Evolutionary conservation across 805 yeast genomes (phyloP).

Genomic region (Pichia paraexigua): DNA sequence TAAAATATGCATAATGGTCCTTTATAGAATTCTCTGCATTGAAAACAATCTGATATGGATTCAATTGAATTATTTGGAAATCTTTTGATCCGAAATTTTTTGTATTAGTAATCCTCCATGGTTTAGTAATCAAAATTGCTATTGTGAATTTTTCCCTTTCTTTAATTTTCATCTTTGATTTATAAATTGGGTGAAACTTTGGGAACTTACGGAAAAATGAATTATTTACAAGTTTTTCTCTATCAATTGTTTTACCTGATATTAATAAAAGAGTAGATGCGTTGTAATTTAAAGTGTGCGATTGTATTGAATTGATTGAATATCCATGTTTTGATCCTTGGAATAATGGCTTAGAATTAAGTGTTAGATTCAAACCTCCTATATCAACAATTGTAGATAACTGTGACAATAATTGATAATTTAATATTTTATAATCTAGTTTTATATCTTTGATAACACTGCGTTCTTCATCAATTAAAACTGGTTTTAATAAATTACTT

Average conservation of each 20-base stretch:
- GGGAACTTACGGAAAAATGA: conserved; percentile 44
- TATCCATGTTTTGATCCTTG: conserved; percentile 74
- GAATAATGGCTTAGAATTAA: conserved; percentile 53
- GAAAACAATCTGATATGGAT: conserved; percentile 58
- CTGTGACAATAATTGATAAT: conserved; percentile 30
- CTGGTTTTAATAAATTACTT: conserved; percentile 34
- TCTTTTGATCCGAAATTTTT: conserved; percentile 59
- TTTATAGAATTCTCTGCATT: conserved; percentile 14
- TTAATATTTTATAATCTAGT: conserved; percentile 31
- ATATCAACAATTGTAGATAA: conserved; percentile 29
- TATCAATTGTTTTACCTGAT: conserved; percentile 50
- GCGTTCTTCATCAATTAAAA: conserved; percentile 3
- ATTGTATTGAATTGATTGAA: conserved; percentile 80
- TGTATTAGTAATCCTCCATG: conserved; percentile 74
- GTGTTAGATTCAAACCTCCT: conserved; percentile 31
- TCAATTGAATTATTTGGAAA: conserved; percentile 54
- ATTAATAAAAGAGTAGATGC: conserved; percentile 74
- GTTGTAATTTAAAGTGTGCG: conserved; percentile 80
- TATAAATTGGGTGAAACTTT: conserved; percentile 24
- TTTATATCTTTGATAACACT: not conserved
- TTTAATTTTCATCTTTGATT: conserved; percentile 6
- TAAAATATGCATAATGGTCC: conserved; percentile 49
- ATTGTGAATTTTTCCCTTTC: conserved; percentile 13
- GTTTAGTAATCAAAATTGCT: conserved; percentile 24
- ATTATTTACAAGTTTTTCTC: conserved; percentile 37